phyloP scores from a whole-genome alignment of 164 flowering plant species.

The Magnolia kwangsiensis region DNA sequence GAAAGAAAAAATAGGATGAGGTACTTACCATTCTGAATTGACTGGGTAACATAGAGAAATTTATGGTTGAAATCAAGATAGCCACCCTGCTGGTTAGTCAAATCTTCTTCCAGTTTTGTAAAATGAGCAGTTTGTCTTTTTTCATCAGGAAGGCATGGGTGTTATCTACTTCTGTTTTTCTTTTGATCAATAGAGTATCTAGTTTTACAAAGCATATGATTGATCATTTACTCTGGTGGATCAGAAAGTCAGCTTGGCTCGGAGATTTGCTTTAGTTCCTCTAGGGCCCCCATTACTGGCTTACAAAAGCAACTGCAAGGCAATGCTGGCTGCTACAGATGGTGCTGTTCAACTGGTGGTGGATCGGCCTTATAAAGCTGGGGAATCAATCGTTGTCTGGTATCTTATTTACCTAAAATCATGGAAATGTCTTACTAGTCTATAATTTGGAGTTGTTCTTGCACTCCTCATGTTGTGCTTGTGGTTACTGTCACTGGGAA shows the following conservation, averaged over 20 bases:
- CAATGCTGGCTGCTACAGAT: conserved; percentile 85
- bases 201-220: background rate
- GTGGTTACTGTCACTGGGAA: background rate
- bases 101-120: background rate
- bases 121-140: background rate
- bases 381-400: conserved; percentile 92
- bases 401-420: conserved; percentile 22
- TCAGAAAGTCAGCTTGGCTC: conserved; percentile 91
- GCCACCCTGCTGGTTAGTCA: background rate
- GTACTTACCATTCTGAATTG: no score
- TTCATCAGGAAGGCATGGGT: background rate
- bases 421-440: background rate
- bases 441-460: background rate
- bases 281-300: conserved; percentile 95
- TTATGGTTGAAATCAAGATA: background rate
- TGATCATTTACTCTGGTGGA: conserved; percentile 13
- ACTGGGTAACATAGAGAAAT: background rate
- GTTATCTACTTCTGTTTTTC: background rate
- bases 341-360: conserved; percentile 85
- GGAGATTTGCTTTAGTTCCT: conserved; percentile 97
- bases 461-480: background rate
- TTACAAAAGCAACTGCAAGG: conserved; percentile 87
- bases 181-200: background rate
- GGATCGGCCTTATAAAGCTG: conserved; percentile 85
- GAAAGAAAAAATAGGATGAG: no score